Evolutionary conservation across 345 rosid genomes (phyloP), one percentile per base, ranked within the genome.

Genomic region (Bruguiera gymnorhiza): DNA sequence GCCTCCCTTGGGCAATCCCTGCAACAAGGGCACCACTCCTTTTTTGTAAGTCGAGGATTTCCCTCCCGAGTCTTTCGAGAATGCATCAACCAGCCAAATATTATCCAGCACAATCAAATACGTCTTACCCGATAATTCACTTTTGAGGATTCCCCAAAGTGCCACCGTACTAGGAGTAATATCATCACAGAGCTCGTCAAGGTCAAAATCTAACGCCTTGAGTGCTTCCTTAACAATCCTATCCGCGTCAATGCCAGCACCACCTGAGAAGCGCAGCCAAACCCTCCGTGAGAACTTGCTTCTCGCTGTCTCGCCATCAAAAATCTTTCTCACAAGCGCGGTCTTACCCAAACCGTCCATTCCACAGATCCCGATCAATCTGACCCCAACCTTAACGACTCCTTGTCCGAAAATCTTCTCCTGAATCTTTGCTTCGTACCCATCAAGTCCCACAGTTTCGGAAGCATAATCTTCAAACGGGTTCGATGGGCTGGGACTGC

Each of bases 61-160:
- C 19, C 6, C 15, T 51, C 55, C 55, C 54, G 15, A 19, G 55
- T 51, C 55, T 51, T 51, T 4, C 55, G 15, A 5, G n/a, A 51
- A 51, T 18, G 18, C 23, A 51, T 51, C n/a, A 4, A 51, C 55
- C 10, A 7, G 5, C 34, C 36, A 60, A 6, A 60, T 31, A 8
- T 60, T 15, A 60, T 60, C 63, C 34, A 60, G 8, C 63, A 31
- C 43, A 60, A 60, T 60, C 21, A 60, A 60, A 18, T 60, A 60
- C 63, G 18, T 30, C 63, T 27, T 18, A 31, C 36, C 63, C 4
- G 19, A 60, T 6, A 31, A 60, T 30, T 23, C 26, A 31, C 43
- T 6, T 8, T 60, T 26, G 2, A 60, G 37, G 9, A 60, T 31
- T 9, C 36, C 8, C 63, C 27, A 30, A 30, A 60, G 43, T 7